A percentile compares a stretch with the other conserved stretches of the same genome.
These are phyloP conservation scores for Nakaseomyces glabratus DNA, from an alignment of 1,139 yeast genomes.

Conservation along the genomic window DNA sequence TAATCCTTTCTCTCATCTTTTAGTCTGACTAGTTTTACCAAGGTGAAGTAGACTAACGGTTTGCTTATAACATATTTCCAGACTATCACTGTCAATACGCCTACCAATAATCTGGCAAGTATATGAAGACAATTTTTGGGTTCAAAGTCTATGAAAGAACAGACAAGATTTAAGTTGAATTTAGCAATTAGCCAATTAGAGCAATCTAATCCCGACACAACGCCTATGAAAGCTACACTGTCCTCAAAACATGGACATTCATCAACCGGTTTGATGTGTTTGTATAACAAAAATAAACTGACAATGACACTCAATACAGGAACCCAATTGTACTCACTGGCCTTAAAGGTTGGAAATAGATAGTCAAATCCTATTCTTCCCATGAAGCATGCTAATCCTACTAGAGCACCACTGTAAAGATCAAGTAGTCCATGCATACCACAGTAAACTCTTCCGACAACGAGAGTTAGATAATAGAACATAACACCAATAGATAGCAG, in stretches of 20 bases:
- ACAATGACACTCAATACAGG: conserved; percentile 37
- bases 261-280: conserved; percentile 81
- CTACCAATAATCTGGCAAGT: conserved; percentile 20
- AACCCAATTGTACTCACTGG: conserved; percentile 27
- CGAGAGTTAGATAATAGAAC: conserved; percentile 55
- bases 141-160: not conserved
- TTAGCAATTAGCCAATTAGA: conserved; percentile 21
- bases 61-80: conserved; percentile 28
- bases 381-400: conserved; percentile 48
- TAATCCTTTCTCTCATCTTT: conserved; percentile 20
- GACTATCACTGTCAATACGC: conserved; percentile 20
- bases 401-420: conserved; percentile 50
- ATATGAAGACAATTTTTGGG: not conserved
- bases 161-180: conserved; percentile 11
- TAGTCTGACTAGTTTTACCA: conserved; percentile 14
- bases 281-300: conserved; percentile 45
- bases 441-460: conserved; percentile 79
- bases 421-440: conserved; percentile 97
- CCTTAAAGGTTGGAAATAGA: conserved; percentile 11
- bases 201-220: conserved; percentile 53
- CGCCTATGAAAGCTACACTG: conserved; percentile 88
- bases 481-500: conserved; percentile 19
- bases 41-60: conserved; percentile 17
- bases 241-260: conserved; percentile 96
- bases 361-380: conserved; percentile 31